Conservation (phyloP, 116 monocot genomes). For the Iris pallida region DNA sequence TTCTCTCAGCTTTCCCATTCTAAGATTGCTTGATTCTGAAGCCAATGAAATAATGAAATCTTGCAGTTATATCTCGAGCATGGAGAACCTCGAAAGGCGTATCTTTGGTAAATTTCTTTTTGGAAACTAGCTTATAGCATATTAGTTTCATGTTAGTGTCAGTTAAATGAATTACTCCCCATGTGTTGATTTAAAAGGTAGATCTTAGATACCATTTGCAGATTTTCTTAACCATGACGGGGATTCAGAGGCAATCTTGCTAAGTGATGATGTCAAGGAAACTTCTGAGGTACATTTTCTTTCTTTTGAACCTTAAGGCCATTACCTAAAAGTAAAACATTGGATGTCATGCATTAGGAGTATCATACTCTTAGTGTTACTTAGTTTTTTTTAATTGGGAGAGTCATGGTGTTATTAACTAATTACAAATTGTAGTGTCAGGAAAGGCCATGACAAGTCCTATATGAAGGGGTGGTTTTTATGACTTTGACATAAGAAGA, state of each 20-base stretch:
- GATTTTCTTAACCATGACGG: conserved; percentile 93
- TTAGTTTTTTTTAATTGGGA: too few relatives aligned
- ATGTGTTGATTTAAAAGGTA: conserved; percentile 13
- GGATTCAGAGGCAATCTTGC: conserved; percentile 44
- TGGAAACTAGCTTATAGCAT: background rate
- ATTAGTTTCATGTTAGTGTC: too few relatives aligned
- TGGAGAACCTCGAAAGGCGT: conserved; percentile 67
- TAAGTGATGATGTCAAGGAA: conserved; percentile 65
- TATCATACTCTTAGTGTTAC: too few relatives aligned
- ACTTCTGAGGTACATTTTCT: conserved; percentile 53
- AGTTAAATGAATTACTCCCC: too few relatives aligned
- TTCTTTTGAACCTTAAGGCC: background rate
- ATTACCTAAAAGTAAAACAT: background rate
- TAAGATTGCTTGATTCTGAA: background rate
- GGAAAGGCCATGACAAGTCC: too few relatives aligned
- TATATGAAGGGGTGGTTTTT: too few relatives aligned
- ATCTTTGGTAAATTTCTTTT: conserved; percentile 56
- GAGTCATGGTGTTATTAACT: too few relatives aligned
- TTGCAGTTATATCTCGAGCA: conserved; percentile 85
- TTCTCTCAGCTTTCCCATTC: conserved; percentile 4
- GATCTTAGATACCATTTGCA: conserved; percentile 90
- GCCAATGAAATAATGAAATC: conserved; percentile 4
- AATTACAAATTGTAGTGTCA: too few relatives aligned
- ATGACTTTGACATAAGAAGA: too few relatives aligned
- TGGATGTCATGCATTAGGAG: too few relatives aligned